Evolutionary conservation across 352 stramenopile genomes (phyloP).

Genomic region (Globisporangium splendens): DNA sequence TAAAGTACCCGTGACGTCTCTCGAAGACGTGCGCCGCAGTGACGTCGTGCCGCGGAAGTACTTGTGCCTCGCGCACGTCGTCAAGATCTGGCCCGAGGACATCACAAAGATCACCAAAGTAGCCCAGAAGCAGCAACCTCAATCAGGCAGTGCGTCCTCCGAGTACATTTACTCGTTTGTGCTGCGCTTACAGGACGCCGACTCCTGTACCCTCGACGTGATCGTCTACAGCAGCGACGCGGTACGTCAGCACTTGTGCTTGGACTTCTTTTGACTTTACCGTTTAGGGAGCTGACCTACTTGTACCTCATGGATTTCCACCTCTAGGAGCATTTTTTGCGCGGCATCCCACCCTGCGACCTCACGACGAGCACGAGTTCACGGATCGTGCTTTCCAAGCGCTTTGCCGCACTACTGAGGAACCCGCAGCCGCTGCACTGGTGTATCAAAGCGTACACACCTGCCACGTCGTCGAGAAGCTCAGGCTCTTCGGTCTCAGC

Average conservation of each 20-base stretch:
- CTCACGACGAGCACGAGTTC: conserved; percentile 49
- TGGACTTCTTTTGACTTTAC: neutral
- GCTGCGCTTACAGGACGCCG: conserved; percentile 42
- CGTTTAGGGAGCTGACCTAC: too few relatives aligned
- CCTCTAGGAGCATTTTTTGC: conserved; percentile 59
- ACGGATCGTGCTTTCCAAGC: conserved; percentile 44
- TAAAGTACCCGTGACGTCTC: conserved; percentile 39
- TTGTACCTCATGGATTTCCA: too few relatives aligned
- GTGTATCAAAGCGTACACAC: conserved; percentile 68
- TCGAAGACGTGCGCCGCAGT: conserved; percentile 30
- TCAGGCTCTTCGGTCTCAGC: neutral
- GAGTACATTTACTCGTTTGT: conserved; percentile 73
- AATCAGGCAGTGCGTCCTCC: conserved; percentile 12
- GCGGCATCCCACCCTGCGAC: conserved; percentile 67
- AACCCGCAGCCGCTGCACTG: conserved; percentile 32
- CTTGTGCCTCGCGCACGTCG: conserved; percentile 48
- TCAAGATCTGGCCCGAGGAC: conserved; percentile 41
- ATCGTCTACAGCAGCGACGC: conserved; percentile 72
- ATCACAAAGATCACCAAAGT: conserved; percentile 49
- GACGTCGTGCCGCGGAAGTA: conserved; percentile 54
- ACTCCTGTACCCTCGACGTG: conserved; percentile 41
- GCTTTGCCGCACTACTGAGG: conserved; percentile 31
- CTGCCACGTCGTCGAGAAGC: conserved; percentile 8
- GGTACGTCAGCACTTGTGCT: conserved; percentile 27
- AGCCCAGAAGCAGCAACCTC: too few relatives aligned